These are phyloP conservation scores for Rhytidhysteron rufulum DNA, from an alignment of 2,329 filamentous ascomycete genomes.

Conservation along the genomic window DNA sequence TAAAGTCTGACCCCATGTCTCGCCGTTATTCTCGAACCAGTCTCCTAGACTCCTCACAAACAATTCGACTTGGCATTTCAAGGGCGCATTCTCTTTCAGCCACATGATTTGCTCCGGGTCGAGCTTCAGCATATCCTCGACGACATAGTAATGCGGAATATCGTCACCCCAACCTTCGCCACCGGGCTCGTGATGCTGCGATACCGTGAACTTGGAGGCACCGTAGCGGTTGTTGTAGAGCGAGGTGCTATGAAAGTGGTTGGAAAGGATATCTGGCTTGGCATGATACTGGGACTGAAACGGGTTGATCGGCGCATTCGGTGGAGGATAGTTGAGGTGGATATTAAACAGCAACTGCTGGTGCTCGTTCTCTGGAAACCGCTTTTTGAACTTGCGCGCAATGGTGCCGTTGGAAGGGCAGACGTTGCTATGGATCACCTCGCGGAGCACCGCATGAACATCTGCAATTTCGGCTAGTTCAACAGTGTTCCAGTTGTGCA, in stretches of 20 bases:
- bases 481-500: slow-evolving; percentile 56
- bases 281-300: slow-evolving; percentile 19
- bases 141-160: slow-evolving; percentile 59
- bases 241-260: slow-evolving; percentile 34
- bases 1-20: slow-evolving; percentile 59
- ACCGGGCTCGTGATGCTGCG: slow-evolving; percentile 50
- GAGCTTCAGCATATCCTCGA: slow-evolving; percentile 63
- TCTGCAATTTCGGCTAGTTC: slow-evolving; percentile 60
- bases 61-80: slow-evolving; percentile 55
- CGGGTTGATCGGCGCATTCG: slow-evolving; percentile 29
- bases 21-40: slow-evolving; percentile 62
- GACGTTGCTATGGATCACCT: slow-evolving; percentile 55
- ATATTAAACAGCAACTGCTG: slow-evolving; percentile 52
- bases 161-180: slow-evolving; percentile 64
- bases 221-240: slow-evolving; percentile 37
- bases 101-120: slow-evolving; percentile 58
- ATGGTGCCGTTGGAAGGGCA: slow-evolving; percentile 61
- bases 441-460: slow-evolving; percentile 52
- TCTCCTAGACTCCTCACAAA: slow-evolving; percentile 52
- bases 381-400: slow-evolving; percentile 55
- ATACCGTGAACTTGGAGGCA: slow-evolving; percentile 44
- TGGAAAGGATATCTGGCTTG: slow-evolving; percentile 21
- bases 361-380: slow-evolving; percentile 47
- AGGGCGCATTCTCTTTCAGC: slow-evolving; percentile 52
- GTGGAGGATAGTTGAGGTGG: slow-evolving; percentile 47